These are phyloP conservation scores for Camellia oleifera DNA, from an alignment of 179 eudicot genomes.

Conservation along the genomic window DNA sequence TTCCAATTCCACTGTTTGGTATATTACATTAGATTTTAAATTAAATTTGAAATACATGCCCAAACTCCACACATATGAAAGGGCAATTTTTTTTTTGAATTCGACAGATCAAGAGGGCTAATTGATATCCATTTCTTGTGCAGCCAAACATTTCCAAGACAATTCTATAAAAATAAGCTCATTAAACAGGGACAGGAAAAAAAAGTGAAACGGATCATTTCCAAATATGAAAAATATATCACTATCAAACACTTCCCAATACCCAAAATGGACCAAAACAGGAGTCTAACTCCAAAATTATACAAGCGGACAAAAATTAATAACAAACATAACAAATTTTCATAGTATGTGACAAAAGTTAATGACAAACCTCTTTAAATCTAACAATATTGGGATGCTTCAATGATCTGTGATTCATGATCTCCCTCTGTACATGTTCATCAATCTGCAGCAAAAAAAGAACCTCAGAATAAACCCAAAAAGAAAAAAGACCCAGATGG, in stretches of 20 bases:
- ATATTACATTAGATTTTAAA: not conserved
- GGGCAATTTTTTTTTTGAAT: not conserved
- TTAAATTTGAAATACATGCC: not conserved
- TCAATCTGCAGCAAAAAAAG: conserved; percentile 52
- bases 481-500: not conserved
- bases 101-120: not conserved
- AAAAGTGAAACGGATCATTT: not conserved
- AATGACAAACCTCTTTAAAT: conserved; percentile 65
- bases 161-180: not conserved
- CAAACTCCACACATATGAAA: not conserved
- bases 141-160: not conserved
- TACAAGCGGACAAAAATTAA: too few relatives aligned
- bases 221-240: not conserved
- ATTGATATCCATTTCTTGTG: not conserved
- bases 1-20: not conserved
- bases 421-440: conserved; percentile 77
- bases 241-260: too few relatives aligned
- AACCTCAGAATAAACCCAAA: not conserved
- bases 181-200: not conserved
- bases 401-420: conserved; percentile 71
- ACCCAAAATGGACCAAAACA: too few relatives aligned
- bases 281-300: too few relatives aligned
- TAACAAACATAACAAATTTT: not conserved
- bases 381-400: conserved; percentile 73
- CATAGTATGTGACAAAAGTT: not conserved